Conservation (phyloP, 2,329 filamentous ascomycete species). For the Cercospora citrullina region DNA sequence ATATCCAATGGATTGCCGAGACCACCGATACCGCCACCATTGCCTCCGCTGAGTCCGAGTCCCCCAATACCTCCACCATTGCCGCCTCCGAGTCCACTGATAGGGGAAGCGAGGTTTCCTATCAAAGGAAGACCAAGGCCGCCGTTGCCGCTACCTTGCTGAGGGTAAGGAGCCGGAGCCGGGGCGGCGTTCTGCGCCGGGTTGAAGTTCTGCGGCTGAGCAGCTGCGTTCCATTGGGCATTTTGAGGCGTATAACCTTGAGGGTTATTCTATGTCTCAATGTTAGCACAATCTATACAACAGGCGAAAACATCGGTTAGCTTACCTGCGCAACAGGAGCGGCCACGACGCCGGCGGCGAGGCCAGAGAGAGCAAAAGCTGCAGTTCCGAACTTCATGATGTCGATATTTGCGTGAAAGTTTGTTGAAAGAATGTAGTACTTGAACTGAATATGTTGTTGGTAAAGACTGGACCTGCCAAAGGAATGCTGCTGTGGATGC, state of each 20-base stretch:
- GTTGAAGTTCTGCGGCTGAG: neutral
- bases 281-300: neutral
- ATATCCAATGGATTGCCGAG: neutral
- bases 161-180: neutral
- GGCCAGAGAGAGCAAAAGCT: neutral
- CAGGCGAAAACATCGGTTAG: neutral
- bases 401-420: neutral
- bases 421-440: neutral
- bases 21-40: neutral
- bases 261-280: neutral
- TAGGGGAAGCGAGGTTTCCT: neutral
- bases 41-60: neutral
- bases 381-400: constrained; percentile 1
- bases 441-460: neutral
- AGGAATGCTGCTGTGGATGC: neutral
- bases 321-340: neutral
- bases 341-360: neutral
- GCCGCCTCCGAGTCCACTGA: neutral
- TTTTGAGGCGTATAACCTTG: neutral
- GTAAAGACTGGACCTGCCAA: neutral
- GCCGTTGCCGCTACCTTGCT: neutral
- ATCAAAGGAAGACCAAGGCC: neutral
- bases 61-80: neutral
- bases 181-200: neutral
- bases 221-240: neutral